Percentiles rank a stretch among this genome's conserved stretches.
phyloP scores from a whole-genome alignment of 345 rosid species.

The Eutrema japonicum region DNA sequence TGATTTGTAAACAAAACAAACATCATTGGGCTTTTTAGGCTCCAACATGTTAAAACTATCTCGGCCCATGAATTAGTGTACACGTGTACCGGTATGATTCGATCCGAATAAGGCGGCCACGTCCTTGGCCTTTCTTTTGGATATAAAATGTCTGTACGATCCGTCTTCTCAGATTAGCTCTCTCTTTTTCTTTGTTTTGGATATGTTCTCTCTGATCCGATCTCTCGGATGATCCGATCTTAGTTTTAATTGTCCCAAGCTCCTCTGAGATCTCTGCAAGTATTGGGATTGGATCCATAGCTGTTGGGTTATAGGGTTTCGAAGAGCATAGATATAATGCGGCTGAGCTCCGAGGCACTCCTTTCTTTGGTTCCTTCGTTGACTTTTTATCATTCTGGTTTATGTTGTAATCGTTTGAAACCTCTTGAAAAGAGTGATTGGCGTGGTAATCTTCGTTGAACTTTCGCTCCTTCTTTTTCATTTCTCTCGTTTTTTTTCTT shows the following conservation, averaged over 20 bases:
- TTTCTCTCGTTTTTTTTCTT: background rate
- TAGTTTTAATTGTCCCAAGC: background rate
- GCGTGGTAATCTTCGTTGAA: constrained; percentile 98
- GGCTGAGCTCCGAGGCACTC: constrained; percentile 56
- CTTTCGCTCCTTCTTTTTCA: background rate
- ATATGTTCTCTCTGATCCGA: constrained; percentile 19
- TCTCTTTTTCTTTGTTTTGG: background rate
- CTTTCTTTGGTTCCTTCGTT: constrained; percentile 57
- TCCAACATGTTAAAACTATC: background rate
- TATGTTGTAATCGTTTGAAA: constrained; percentile 82
- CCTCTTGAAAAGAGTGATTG: constrained; percentile 85
- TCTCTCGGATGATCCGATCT: background rate
- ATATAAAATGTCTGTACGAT: background rate
- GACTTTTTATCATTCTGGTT: constrained; percentile 59
- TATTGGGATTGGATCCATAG: constrained; percentile 12
- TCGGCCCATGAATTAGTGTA: background rate
- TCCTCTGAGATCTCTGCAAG: constrained; percentile 17
- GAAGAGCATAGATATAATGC: constrained; percentile 77
- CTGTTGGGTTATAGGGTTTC: constrained; percentile 56
- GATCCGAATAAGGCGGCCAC: constrained; percentile 21
- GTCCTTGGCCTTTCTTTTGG: constrained; percentile 31
- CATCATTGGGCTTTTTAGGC: background rate
- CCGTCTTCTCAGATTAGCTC: constrained; percentile 20
- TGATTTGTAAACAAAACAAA: too few relatives aligned
- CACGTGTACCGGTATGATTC: constrained; percentile 17